Evolutionary conservation across 2,329 filamentous ascomycete species (phyloP), one percentile per base, ranked within the genome.

Genomic region (Fusarium camptoceras): DNA sequence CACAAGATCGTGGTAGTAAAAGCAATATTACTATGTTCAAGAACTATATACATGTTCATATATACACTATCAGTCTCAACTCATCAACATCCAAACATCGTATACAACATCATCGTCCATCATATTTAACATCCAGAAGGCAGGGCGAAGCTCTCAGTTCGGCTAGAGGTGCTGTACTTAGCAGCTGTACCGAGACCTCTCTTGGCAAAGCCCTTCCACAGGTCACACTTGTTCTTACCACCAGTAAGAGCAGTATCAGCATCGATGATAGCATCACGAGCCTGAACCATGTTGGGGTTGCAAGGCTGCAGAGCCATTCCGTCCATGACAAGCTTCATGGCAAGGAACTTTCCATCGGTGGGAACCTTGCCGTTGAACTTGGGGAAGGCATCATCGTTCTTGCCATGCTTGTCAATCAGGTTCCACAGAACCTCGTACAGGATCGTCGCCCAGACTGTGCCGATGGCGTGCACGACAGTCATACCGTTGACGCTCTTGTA

Each of bases 341-440:
- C 72, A 18, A 87, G 77, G 70, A 82, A 87, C 61, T 83, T 83
- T 22, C 86, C 86, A 59, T 88, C 85, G 1, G 79, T 84, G 5
- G 86, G 86, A 2, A 87, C 80, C 5, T 84, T 83, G 11, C 79
- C 78, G 14, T 31, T 57, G 47, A 87, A 83, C 2, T 76, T 75
- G 1, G 86, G 86, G 18, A 76, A 70, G 11, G 76, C 76, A 1
- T 64, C 78, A 47, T 82, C 78, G 43, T 82, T 86, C 77, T 85
- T 85, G 58, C 86, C 86, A 64, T 87, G 76, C 78, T 85, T 85
- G 54, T 86, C 86, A 60, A 88, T 85, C 34, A 88, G 72, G 76
- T 86, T 87, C 86, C 87, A 88, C 59, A 88, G 75, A 15, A 88
- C 79, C 71, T 88, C 86, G 75, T 88, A 88, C 7, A 88, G 78